Evolutionary conservation across 2,329 filamentous ascomycete species (phyloP).

Genomic region (Talaromyces rugulosus): DNA sequence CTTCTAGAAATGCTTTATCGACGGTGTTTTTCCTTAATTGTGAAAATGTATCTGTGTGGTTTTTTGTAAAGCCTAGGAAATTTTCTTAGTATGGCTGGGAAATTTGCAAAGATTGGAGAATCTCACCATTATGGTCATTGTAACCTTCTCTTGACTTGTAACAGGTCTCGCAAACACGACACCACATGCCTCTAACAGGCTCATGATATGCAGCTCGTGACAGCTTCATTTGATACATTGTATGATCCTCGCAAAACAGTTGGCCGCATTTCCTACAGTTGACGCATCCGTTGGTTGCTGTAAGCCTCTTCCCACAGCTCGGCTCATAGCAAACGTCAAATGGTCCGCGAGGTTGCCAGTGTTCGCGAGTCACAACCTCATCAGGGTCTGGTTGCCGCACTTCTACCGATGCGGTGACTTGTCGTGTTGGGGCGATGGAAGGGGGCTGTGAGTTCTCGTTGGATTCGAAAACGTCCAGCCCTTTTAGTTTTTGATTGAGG

Average conservation of each 20-base stretch:
- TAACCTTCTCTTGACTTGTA: constrained; percentile 96
- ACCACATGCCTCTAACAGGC: constrained; percentile 86
- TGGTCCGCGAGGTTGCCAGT: constrained; percentile 77
- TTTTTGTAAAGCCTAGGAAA: constrained; percentile 54
- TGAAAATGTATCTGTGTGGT: constrained; percentile 69
- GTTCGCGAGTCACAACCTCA: constrained; percentile 77
- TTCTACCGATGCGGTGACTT: constrained; percentile 26
- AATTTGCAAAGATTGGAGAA: not conserved
- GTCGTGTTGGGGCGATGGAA: constrained; percentile 31
- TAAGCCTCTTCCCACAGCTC: constrained; percentile 73
- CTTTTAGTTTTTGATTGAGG: constrained; percentile 89
- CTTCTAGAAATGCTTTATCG: constrained; percentile 80
- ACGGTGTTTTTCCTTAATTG: constrained; percentile 70
- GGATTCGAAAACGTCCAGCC: constrained; percentile 88
- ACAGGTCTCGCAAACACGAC: constrained; percentile 95
- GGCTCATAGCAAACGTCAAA: constrained; percentile 85
- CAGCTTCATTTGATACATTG: constrained; percentile 99
- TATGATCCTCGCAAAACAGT: constrained; percentile 94
- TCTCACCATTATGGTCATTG: constrained; percentile 70
- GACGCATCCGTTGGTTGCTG: constrained; percentile 74
- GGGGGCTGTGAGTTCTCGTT: constrained; percentile 62
- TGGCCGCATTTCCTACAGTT: constrained; percentile 92
- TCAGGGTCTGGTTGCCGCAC: constrained; percentile 66
- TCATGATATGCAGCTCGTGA: constrained; percentile 86
- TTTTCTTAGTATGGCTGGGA: not conserved